Conservation (phyloP, 2,329 filamentous ascomycete species). For the Nannizzia gypsea region DNA sequence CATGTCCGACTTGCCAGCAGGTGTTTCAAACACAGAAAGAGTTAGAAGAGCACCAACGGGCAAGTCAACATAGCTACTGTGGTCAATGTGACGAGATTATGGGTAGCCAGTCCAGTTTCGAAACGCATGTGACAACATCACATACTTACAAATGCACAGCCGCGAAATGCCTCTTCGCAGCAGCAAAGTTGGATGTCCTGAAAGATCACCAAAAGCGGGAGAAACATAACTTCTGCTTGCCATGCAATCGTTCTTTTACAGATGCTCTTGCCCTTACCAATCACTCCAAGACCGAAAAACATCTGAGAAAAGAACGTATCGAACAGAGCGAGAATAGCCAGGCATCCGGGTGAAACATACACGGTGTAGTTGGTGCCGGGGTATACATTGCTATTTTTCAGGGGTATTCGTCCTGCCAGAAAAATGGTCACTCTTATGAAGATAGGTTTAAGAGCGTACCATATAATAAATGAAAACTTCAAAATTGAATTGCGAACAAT, state of each 20-base stretch:
- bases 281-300: slow-evolving; percentile 7
- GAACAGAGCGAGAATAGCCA: neutral
- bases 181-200: neutral
- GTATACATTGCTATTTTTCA: too few species aligned
- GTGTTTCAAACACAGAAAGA: neutral
- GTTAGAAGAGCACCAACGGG: neutral
- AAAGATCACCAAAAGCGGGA: slow-evolving; percentile 8
- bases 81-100: neutral
- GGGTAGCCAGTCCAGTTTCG: neutral
- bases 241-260: slow-evolving; percentile 11
- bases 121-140: neutral
- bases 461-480: too few species aligned
- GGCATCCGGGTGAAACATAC: neutral
- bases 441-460: too few species aligned
- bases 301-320: neutral
- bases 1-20: neutral
- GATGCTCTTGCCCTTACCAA: slow-evolving; percentile 5
- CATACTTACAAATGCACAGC: slow-evolving; percentile 5
- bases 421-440: neutral
- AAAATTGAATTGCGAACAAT: too few species aligned
- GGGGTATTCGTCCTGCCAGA: too few species aligned
- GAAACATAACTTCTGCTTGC: slow-evolving; percentile 11
- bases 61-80: neutral
- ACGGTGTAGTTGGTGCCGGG: neutral
- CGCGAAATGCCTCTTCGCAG: slow-evolving; percentile 2